These are phyloP conservation scores for Colletotrichum sp. DNA, from an alignment of 2,329 filamentous ascomycete species.

Conservation along the genomic window DNA sequence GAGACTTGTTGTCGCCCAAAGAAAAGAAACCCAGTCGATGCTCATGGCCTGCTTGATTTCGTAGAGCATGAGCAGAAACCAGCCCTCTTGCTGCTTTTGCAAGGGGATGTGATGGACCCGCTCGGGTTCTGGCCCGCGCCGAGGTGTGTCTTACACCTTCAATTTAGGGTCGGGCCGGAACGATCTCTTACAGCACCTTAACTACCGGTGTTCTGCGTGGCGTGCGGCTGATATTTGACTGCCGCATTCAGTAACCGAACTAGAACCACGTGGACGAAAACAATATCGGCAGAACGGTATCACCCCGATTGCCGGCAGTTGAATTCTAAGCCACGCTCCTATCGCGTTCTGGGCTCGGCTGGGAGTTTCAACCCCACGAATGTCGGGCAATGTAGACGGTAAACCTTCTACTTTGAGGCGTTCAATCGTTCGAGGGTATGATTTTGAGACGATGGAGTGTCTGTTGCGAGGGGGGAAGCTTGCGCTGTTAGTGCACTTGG, in stretches of 20 bases:
- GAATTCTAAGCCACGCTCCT: no score
- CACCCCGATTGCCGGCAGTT: no score
- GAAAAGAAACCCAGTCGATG: neutral
- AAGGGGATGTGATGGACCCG: neutral
- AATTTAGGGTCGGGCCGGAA: neutral
- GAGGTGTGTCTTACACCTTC: neutral
- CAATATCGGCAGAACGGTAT: neutral
- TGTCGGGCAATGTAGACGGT: no score
- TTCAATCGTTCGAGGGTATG: no score
- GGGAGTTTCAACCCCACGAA: no score
- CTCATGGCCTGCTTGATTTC: neutral
- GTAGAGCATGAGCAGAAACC: neutral
- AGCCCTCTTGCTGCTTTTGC: neutral
- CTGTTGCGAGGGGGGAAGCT: no score
- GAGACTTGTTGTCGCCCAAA: neutral
- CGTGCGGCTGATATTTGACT: neutral
- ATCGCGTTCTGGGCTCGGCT: no score
- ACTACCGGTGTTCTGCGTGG: neutral
- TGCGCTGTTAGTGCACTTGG: no score
- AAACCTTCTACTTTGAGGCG: no score
- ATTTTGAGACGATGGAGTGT: no score
- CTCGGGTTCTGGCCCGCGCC: neutral
- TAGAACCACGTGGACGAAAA: neutral
- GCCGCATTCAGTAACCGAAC: neutral
- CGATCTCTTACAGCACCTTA: neutral